Conservation (phyloP, 1,139 yeast genomes). For the Yamadazyma sp. region DNA sequence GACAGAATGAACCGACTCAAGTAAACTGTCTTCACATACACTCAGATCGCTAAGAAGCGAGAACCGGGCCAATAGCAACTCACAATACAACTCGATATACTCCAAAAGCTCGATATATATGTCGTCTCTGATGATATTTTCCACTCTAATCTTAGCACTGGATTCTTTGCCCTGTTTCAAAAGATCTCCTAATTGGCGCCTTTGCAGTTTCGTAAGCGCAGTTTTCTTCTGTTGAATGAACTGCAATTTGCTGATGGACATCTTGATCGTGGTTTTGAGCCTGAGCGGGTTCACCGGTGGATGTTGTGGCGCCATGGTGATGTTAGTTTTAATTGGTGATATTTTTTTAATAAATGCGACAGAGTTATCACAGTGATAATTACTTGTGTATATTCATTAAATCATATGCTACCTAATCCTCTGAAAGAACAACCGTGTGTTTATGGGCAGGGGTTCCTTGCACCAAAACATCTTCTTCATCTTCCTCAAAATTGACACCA, state of each 20-base stretch:
- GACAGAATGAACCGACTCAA: conserved; percentile 73
- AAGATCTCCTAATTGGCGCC: conserved; percentile 75
- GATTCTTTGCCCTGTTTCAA: conserved; percentile 72
- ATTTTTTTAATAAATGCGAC: conserved; percentile 1
- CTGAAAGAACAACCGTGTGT: conserved; percentile 37
- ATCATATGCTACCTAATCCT: conserved; percentile 4
- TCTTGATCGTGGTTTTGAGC: conserved; percentile 70
- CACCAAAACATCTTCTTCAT: conserved; percentile 38
- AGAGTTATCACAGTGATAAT: neutral
- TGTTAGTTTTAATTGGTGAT: too few species aligned
- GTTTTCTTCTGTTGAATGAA: conserved; percentile 80
- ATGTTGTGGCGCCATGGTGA: conserved; percentile 17
- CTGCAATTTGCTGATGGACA: conserved; percentile 78
- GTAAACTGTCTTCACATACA: conserved; percentile 60
- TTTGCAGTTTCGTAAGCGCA: conserved; percentile 78
- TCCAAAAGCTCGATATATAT: conserved; percentile 80
- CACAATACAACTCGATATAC: conserved; percentile 79
- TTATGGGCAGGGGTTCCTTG: conserved; percentile 43
- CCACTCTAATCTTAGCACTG: conserved; percentile 83
- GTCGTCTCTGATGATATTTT: conserved; percentile 83
- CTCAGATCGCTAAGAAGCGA: conserved; percentile 50
- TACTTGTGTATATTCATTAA: neutral
- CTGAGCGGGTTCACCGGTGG: conserved; percentile 40
- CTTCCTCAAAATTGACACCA: conserved; percentile 33
- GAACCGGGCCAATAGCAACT: conserved; percentile 74